Conservation (phyloP, 768 basidiomycete species). For the Tricholoma bakamatsutake region DNA sequence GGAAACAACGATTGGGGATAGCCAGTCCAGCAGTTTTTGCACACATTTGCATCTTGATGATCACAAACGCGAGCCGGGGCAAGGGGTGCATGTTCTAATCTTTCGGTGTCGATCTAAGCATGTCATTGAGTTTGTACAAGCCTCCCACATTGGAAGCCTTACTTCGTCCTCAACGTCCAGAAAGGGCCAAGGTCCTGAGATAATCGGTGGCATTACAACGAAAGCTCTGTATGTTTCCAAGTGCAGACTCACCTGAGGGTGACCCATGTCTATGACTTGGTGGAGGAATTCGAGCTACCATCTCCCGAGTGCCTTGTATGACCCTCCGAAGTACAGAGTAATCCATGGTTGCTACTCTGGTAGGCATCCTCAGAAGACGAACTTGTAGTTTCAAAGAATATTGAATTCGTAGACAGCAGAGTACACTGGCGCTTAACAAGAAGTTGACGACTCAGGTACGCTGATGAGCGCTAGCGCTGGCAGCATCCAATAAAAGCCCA, state of each 20-base stretch:
- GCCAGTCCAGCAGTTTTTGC: conserved; percentile 26
- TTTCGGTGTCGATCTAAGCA: conserved; percentile 21
- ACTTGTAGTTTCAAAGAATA: too few relatives aligned
- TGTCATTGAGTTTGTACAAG: not conserved
- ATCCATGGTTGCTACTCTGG: conserved; percentile 5
- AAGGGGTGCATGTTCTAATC: conserved; percentile 15
- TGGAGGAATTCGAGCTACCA: conserved; percentile 21
- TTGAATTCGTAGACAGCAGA: too few relatives aligned
- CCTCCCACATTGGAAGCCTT: not conserved
- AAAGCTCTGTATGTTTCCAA: conserved; percentile 2
- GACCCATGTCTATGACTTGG: conserved; percentile 34
- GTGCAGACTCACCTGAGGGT: conserved; percentile 29
- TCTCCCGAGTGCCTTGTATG: conserved; percentile 4
- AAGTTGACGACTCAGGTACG: not conserved
- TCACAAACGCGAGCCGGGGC: conserved; percentile 15
- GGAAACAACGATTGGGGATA: conserved; percentile 51
- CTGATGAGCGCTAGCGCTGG: too few relatives aligned
- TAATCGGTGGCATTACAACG: not conserved
- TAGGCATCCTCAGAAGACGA: not conserved
- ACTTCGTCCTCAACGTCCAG: conserved; percentile 28
- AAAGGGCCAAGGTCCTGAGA: conserved; percentile 31
- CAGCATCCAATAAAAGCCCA: too few relatives aligned
- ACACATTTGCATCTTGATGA: conserved; percentile 15
- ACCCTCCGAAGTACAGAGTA: conserved; percentile 6
- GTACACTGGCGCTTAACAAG: too few relatives aligned